Conservation (phyloP, 2,329 filamentous ascomycete genomes). For the Aureobasidium namibiae region DNA sequence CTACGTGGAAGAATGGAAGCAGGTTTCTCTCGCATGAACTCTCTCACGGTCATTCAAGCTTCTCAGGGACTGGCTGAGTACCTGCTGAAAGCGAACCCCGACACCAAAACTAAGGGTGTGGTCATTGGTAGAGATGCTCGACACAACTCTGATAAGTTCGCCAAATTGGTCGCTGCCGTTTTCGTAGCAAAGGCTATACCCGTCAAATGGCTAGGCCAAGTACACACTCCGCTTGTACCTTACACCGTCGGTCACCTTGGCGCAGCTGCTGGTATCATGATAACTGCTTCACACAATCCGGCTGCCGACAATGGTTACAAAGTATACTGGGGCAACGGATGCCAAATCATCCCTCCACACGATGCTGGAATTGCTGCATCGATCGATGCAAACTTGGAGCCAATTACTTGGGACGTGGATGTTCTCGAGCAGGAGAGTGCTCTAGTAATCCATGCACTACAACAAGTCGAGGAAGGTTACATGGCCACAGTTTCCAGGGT, state of each 20-base stretch:
- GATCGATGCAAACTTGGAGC: slow-evolving; percentile 48
- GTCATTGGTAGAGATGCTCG: slow-evolving; percentile 57
- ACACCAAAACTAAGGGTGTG: slow-evolving; percentile 37
- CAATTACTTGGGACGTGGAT: slow-evolving; percentile 37
- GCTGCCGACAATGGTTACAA: slow-evolving; percentile 60
- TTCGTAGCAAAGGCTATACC: slow-evolving; percentile 51
- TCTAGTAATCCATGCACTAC: not conserved
- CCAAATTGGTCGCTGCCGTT: slow-evolving; percentile 50
- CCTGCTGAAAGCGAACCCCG: slow-evolving; percentile 37
- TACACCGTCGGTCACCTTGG: slow-evolving; percentile 48
- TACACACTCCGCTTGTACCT: slow-evolving; percentile 55
- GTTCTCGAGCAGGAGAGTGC: not conserved
- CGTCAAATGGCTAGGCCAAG: slow-evolving; percentile 51
- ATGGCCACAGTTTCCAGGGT: not conserved
- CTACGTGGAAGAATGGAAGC: slow-evolving; percentile 58
- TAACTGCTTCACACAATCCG: slow-evolving; percentile 59
- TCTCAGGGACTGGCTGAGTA: slow-evolving; percentile 58
- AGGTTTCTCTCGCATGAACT: slow-evolving; percentile 46
- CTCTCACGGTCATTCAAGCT: slow-evolving; percentile 39
- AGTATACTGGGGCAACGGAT: slow-evolving; percentile 58
- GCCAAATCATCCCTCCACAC: slow-evolving; percentile 57
- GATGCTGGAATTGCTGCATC: slow-evolving; percentile 50
- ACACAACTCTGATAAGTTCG: slow-evolving; percentile 54
- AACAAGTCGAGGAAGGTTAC: slow-evolving; percentile 8
- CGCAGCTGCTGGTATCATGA: slow-evolving; percentile 55